A percentile compares a stretch with the other conserved stretches of the same genome.
Conservation (phyloP, 2,329 filamentous ascomycete genomes). For the Xylariomycetidae sp. region DNA sequence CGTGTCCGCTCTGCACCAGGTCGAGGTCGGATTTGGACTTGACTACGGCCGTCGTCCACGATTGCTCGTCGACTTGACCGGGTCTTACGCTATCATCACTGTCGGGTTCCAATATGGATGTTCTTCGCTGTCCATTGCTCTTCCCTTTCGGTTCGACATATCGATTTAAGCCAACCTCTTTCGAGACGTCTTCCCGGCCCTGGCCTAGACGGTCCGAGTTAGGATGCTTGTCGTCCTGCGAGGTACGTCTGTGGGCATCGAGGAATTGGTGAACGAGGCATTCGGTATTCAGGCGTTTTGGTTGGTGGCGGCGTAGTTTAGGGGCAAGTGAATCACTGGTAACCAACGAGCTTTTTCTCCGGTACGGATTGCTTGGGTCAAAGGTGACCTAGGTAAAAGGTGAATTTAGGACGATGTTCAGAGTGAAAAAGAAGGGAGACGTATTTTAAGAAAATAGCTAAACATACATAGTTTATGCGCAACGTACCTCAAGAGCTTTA, state of each 20-base stretch:
- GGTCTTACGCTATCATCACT: slow-evolving; percentile 36
- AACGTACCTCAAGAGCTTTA: slow-evolving; percentile 45
- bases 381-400: slow-evolving; percentile 58
- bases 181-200: slow-evolving; percentile 14
- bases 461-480: background rate
- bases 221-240: slow-evolving; percentile 18
- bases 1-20: slow-evolving; percentile 24
- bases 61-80: slow-evolving; percentile 53
- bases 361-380: slow-evolving; percentile 55
- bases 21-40: slow-evolving; percentile 38
- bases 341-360: slow-evolving; percentile 63
- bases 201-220: slow-evolving; percentile 11
- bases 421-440: no score
- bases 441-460: background rate
- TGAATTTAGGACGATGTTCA: background rate
- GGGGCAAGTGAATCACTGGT: slow-evolving; percentile 40
- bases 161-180: slow-evolving; percentile 23
- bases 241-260: slow-evolving; percentile 45
- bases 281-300: slow-evolving; percentile 39
- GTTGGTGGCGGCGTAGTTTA: slow-evolving; percentile 26
- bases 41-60: slow-evolving; percentile 47
- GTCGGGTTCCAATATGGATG: slow-evolving; percentile 31
- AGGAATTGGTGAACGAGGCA: slow-evolving; percentile 64
- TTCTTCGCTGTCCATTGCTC: slow-evolving; percentile 7
- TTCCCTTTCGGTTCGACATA: slow-evolving; percentile 32